phyloP scores from a whole-genome alignment of 2,329 filamentous ascomycete species.

The Pseudogymnoascus sp. region DNA sequence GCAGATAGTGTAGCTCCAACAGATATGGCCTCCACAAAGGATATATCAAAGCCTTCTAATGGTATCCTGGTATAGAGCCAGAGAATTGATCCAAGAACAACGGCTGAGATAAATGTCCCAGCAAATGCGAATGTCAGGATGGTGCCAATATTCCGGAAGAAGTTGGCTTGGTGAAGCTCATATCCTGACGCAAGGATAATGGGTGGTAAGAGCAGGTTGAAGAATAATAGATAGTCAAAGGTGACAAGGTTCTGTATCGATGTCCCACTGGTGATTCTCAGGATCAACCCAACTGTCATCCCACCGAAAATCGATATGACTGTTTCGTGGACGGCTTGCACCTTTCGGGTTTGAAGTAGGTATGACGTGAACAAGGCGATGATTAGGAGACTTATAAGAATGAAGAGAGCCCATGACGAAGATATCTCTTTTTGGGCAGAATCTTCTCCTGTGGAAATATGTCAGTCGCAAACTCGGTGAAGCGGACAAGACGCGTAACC shows the following conservation, averaged over 20 bases:
- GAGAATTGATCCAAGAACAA: constrained; percentile 85
- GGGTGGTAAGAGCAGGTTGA: constrained; percentile 95
- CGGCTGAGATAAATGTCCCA: constrained; percentile 91
- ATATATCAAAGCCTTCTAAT: constrained; percentile 76
- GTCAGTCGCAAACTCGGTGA: constrained; percentile 18
- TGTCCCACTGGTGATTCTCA: constrained; percentile 72
- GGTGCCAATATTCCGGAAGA: constrained; percentile 96
- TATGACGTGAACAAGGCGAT: constrained; percentile 95
- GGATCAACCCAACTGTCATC: constrained; percentile 91
- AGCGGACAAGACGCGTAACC: not conserved
- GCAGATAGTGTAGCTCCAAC: constrained; percentile 94
- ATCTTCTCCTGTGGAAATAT: constrained; percentile 51
- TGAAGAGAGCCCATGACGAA: constrained; percentile 95
- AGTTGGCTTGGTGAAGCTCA: constrained; percentile 96
- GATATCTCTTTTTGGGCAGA: constrained; percentile 88
- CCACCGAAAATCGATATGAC: constrained; percentile 97
- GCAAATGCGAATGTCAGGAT: constrained; percentile 97
- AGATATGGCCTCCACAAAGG: constrained; percentile 91
- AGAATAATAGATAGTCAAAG: constrained; percentile 99
- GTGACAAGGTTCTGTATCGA: constrained; percentile 85
- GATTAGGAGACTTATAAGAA: constrained; percentile 89
- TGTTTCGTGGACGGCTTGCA: constrained; percentile 95
- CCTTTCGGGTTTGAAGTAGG: constrained; percentile 90
- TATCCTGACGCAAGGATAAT: constrained; percentile 97
- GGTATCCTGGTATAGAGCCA: constrained; percentile 85